phyloP scores from a whole-genome alignment of 2,329 filamentous ascomycete genomes.

The Fusarium cyanostomum region DNA sequence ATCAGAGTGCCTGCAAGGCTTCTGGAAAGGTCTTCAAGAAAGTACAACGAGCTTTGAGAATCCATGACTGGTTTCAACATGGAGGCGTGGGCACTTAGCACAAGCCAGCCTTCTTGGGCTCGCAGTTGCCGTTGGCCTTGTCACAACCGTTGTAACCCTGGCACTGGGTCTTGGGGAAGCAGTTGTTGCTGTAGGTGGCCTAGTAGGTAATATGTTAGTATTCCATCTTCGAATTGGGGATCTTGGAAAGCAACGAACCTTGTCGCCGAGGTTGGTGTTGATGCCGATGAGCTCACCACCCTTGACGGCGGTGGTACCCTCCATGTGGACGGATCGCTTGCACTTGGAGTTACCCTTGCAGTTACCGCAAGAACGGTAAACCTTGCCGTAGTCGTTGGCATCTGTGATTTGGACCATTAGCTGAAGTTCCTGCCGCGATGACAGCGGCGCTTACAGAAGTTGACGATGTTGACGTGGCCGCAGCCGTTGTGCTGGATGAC shows the following conservation, averaged over 20 bases:
- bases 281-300: constrained; percentile 57
- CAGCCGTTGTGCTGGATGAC: constrained; percentile 59
- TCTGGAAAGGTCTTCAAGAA: not conserved
- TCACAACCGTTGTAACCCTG: constrained; percentile 46
- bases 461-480: constrained; percentile 53
- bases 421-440: fast-evolving
- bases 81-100: constrained; percentile 34
- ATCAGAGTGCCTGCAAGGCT: not conserved
- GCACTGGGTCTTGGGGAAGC: constrained; percentile 42
- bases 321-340: constrained; percentile 55
- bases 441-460: constrained; percentile 25
- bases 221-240: fast-evolving
- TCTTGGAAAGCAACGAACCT: constrained; percentile 5
- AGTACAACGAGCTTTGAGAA: not conserved
- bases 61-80: not conserved
- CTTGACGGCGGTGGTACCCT: constrained; percentile 51
- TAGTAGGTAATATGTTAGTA: constrained; percentile 7
- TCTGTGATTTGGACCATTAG: constrained; percentile 34
- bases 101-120: constrained; percentile 41
- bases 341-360: constrained; percentile 44
- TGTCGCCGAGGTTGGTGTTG: constrained; percentile 51
- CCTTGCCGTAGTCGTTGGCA: constrained; percentile 58
- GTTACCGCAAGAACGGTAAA: constrained; percentile 42
- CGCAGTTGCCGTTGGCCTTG: constrained; percentile 43
- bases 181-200: constrained; percentile 46